Percentiles rank a stretch among this genome's conserved stretches.
phyloP scores from a whole-genome alignment of 139 green algal species.

The Micractinium conductrix region DNA sequence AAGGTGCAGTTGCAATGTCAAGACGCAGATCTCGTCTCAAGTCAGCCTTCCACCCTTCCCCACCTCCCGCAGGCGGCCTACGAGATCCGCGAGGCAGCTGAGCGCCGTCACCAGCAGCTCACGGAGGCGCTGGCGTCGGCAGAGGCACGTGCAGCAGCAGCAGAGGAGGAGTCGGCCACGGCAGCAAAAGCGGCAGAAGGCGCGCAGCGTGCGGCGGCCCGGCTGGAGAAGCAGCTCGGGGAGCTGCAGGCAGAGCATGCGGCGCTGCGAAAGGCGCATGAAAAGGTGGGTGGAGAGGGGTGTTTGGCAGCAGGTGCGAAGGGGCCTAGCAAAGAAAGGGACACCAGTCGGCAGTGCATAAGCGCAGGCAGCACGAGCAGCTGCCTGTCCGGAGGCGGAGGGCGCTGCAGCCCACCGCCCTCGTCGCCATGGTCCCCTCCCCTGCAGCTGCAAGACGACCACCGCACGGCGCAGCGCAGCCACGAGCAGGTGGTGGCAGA shows the following conservation, averaged over 20 bases:
- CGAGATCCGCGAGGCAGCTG: constrained; percentile 39
- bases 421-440: no score
- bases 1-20: no score
- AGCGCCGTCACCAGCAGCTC: constrained; percentile 40
- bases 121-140: constrained; percentile 24
- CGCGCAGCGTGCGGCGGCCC: background rate
- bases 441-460: constrained; percentile 11
- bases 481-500: constrained; percentile 42
- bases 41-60: no score
- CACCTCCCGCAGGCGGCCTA: constrained; percentile 9
- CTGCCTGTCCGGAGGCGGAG: no score
- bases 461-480: constrained; percentile 9
- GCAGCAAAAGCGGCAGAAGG: background rate
- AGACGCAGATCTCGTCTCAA: no score
- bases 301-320: background rate
- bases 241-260: background rate
- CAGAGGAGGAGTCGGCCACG: background rate
- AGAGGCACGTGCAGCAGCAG: background rate
- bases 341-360: no score
- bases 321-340: no score
- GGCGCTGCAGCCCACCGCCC: background rate
- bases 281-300: background rate
- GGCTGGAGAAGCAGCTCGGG: constrained; percentile 19
- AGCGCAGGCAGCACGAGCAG: no score
- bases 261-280: constrained; percentile 7